These are phyloP conservation scores for Puccinia polysora DNA, from an alignment of 1,284 basidiomycete genomes.

Conservation along the genomic window DNA sequence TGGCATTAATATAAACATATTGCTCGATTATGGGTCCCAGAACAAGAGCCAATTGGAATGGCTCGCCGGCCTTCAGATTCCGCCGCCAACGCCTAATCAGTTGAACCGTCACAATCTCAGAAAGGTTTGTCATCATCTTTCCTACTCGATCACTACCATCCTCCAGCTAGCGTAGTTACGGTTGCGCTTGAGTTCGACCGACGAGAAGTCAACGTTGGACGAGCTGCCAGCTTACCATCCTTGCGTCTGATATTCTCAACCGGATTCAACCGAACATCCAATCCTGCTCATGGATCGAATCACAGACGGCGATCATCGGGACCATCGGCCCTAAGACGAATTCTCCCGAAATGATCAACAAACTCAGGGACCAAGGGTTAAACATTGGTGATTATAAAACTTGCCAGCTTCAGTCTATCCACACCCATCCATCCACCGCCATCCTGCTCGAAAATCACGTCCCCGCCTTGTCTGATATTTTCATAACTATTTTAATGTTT, in stretches of 20 bases:
- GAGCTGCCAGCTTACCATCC: too few species aligned
- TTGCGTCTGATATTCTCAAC: too few species aligned
- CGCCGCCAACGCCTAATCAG: constrained; percentile 9
- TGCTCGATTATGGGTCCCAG: neutral
- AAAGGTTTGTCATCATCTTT: constrained; percentile 20
- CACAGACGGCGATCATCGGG: constrained; percentile 86
- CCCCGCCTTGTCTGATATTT: neutral
- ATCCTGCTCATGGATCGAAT: neutral
- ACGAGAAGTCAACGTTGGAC: neutral
- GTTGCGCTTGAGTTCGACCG: neutral
- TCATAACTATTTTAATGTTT: neutral
- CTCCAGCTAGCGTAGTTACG: too few species aligned
- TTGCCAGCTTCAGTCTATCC: constrained; percentile 51
- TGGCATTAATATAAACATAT: neutral
- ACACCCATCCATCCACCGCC: neutral
- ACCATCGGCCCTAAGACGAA: constrained; percentile 95
- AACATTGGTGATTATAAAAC: constrained; percentile 72
- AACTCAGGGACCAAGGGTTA: constrained; percentile 80
- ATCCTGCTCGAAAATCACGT: too few species aligned
- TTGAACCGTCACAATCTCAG: constrained; percentile 34
- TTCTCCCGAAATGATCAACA: constrained; percentile 72
- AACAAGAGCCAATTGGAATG: constrained; percentile 42
- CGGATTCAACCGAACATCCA: neutral
- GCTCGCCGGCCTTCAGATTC: constrained; percentile 42
- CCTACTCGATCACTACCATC: neutral